A percentile compares a stretch with the other conserved stretches of the same genome.
Conservation (phyloP, 2,329 filamentous ascomycete genomes). For the Colletotrichum lini region DNA sequence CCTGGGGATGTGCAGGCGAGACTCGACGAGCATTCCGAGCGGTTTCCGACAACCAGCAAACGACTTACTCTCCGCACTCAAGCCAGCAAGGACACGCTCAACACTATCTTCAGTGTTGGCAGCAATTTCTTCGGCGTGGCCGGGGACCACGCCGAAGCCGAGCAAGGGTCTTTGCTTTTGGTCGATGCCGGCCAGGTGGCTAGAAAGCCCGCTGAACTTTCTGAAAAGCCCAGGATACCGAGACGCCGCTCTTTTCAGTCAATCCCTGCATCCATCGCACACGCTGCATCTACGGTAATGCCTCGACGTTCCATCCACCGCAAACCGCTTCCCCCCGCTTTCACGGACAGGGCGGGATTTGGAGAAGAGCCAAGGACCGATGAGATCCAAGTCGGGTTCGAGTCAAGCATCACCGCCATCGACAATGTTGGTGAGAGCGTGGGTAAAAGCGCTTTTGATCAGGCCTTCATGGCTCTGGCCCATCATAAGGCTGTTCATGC, state of each 20-base stretch:
- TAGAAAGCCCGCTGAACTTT: neutral
- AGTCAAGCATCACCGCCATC: conserved; percentile 44
- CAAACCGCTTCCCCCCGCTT: conserved; percentile 31
- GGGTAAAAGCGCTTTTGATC: conserved; percentile 49
- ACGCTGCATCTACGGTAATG: conserved; percentile 42
- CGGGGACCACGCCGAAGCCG: conserved; percentile 3
- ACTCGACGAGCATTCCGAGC: conserved; percentile 52
- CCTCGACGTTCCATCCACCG: conserved; percentile 35
- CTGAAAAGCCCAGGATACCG: conserved; percentile 19
- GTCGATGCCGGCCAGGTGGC: conserved; percentile 15
- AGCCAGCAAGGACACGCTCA: conserved; percentile 63
- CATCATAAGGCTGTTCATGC: conserved; percentile 6
- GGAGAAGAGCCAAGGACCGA: conserved; percentile 34
- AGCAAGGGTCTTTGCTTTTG: neutral
- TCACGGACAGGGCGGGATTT: neutral
- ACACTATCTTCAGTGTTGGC: conserved; percentile 66
- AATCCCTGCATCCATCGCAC: conserved; percentile 36
- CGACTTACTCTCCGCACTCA: conserved; percentile 55
- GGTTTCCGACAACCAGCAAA: conserved; percentile 54
- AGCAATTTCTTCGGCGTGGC: conserved; percentile 53
- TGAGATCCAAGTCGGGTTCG: conserved; percentile 40
- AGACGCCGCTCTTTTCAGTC: conserved; percentile 40
- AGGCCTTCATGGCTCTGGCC: conserved; percentile 43
- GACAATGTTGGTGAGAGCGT: conserved; percentile 45
- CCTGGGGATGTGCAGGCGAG: conserved; percentile 54